Conservation (phyloP, 371 early-diverging fungal species). For the Mucor sp. region DNA sequence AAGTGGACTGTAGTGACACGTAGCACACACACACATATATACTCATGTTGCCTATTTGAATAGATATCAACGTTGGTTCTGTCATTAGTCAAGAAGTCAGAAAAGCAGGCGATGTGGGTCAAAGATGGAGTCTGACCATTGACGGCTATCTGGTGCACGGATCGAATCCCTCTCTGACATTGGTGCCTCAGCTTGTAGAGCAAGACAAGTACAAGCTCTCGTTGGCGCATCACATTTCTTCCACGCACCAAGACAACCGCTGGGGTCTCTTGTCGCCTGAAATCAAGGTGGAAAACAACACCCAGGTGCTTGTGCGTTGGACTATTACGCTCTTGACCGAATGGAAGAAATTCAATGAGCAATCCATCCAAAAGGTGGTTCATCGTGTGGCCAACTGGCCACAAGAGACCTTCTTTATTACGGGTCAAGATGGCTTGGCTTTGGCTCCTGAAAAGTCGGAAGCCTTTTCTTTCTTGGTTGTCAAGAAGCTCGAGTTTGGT, state of each 20-base stretch:
- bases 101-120: conserved; percentile 17
- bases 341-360: conserved; percentile 17
- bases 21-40: neutral
- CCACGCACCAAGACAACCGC: conserved; percentile 12
- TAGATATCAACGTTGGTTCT: conserved; percentile 28
- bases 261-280: conserved; percentile 26
- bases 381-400: conserved; percentile 41
- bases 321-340: conserved; percentile 15
- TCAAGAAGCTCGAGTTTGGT: conserved; percentile 17
- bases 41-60: neutral
- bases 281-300: conserved; percentile 12
- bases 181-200: conserved; percentile 9
- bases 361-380: conserved; percentile 19
- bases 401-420: conserved; percentile 35
- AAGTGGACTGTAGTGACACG: neutral
- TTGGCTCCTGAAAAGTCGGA: conserved; percentile 41
- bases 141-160: conserved; percentile 26
- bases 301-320: conserved; percentile 23
- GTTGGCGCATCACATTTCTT: conserved; percentile 14
- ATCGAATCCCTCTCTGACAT: conserved; percentile 12
- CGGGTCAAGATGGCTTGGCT: conserved; percentile 33
- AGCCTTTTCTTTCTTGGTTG: conserved; percentile 17
- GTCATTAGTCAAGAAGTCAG: conserved; percentile 20
- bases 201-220: conserved; percentile 9
- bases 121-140: conserved; percentile 34